Conservation (phyloP, 78 protist genomes). For the Bodo saltans region DNA sequence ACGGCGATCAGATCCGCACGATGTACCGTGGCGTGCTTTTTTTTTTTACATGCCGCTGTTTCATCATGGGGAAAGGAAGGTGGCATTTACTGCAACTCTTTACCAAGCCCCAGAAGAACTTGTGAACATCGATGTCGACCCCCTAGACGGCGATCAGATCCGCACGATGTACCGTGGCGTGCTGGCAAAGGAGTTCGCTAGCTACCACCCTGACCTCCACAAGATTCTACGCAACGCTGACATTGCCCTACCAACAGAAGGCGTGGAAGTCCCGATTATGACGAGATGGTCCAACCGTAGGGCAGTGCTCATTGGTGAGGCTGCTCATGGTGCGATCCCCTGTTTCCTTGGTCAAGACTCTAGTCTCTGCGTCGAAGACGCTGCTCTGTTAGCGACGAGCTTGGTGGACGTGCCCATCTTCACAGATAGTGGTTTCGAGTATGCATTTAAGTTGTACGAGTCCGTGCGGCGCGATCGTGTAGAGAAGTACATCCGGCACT, state of each 20-base stretch:
- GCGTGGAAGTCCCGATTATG: background rate
- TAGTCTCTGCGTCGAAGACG: background rate
- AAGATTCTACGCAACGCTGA: background rate
- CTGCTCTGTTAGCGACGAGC: background rate
- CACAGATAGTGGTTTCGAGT: background rate
- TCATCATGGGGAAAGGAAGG: background rate
- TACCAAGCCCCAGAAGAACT: background rate
- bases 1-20: too few species aligned
- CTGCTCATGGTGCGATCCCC: background rate
- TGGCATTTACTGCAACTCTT: background rate
- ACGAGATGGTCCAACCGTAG: background rate
- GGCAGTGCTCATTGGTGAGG: background rate
- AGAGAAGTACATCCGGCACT: background rate
- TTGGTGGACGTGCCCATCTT: background rate
- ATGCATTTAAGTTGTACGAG: background rate
- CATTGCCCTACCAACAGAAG: background rate
- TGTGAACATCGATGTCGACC: background rate
- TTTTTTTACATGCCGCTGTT: too few species aligned
- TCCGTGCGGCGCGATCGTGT: background rate
- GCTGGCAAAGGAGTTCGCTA: background rate
- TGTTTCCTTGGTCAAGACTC: background rate
- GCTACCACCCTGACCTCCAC: background rate
- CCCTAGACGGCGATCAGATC: too few species aligned
- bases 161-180: background rate
- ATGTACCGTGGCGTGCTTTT: background rate